Base-by-base conservation (phyloP, 192 early-diverging fungal species). In the Entomortierella parvispora region DNA sequence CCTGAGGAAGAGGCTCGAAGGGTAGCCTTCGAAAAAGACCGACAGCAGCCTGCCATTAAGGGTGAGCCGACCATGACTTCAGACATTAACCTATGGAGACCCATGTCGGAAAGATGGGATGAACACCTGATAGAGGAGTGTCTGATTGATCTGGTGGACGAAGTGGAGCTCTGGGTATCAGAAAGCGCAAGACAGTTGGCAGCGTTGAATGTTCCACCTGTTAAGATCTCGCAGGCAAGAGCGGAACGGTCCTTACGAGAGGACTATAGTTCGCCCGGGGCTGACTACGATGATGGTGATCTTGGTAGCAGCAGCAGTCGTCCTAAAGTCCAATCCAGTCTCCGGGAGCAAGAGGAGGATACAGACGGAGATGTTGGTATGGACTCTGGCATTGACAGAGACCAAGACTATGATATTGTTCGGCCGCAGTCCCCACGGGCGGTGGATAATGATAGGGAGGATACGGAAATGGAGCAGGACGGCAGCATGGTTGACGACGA, bases 71-170 rank as follows among this genome's bases (percentile, higher is more conserved):
- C 37, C 12, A 5, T 40, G 7, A 9, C 37, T 40, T 40, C 37
- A 40, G 37, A 40, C 5, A 40, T 9, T 12, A 61, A 72, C 33
- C 47, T 62, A 7, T 90, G 85, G 85, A 62, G 74, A n/a, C 88
- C 89, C 4, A 85, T 89, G 79, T 81, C 84, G 17, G 82, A 85
- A 22, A 58, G 88, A 23, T 86, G 83, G 57, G 77, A 78, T 29
- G 89, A 90, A 31, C 81, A 83, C 22, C 62, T 89, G 62, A 79
- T 81, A 6, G 89, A 90, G 47, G 88, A 88, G 47, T 75, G 84
- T 55, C 37, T 89, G 32, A 86, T 86, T 71, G 89, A 90, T 68
- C 25, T 90, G 29, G 66, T 90, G 20, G 89, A 90, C 65, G 89
- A 90, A 52, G 80, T 89, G 5, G 84, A 84, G 48, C 45, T 70